phyloP scores from a whole-genome alignment of 768 basidiomycete genomes.

The Kwoniella bestiolae region DNA sequence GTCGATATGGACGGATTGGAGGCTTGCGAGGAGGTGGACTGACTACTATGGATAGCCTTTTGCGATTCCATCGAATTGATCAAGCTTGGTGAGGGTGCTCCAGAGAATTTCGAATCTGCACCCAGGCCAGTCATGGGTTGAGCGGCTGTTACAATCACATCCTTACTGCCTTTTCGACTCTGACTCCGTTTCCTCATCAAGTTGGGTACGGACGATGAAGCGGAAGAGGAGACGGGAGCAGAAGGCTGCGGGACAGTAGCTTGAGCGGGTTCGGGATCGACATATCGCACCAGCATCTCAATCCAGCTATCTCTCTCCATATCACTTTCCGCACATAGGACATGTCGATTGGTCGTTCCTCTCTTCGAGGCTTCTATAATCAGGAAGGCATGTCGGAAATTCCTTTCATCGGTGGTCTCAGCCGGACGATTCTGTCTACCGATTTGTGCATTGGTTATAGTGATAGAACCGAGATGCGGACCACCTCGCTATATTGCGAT shows the following conservation, averaged over 20 bases:
- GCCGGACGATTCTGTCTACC: constrained; percentile 78
- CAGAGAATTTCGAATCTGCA: constrained; percentile 36
- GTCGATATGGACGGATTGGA: constrained; percentile 23
- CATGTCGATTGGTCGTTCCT: constrained; percentile 68
- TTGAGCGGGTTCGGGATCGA: constrained; percentile 34
- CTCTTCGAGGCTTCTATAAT: constrained; percentile 70
- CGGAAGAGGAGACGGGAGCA: constrained; percentile 5
- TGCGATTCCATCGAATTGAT: constrained; percentile 46
- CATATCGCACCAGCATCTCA: constrained; percentile 85
- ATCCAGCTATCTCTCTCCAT: constrained; percentile 93
- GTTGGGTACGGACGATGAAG: neutral
- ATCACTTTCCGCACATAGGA: constrained; percentile 96
- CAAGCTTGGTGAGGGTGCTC: constrained; percentile 47
- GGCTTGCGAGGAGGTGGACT: constrained; percentile 40
- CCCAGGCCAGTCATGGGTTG: constrained; percentile 37
- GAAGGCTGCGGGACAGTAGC: neutral
- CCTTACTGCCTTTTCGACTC: constrained; percentile 39
- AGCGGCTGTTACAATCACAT: constrained; percentile 47
- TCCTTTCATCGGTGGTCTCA: constrained; percentile 79
- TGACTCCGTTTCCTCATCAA: constrained; percentile 33
- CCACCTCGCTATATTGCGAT: constrained; percentile 73
- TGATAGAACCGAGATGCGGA: constrained; percentile 84
- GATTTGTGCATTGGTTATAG: constrained; percentile 89
- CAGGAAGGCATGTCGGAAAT: constrained; percentile 95
- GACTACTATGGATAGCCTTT: constrained; percentile 43